Evolutionary conservation across 495 filamentous ascomycete species (phyloP).

Genomic region (Hyaloscypha bicolor): DNA sequence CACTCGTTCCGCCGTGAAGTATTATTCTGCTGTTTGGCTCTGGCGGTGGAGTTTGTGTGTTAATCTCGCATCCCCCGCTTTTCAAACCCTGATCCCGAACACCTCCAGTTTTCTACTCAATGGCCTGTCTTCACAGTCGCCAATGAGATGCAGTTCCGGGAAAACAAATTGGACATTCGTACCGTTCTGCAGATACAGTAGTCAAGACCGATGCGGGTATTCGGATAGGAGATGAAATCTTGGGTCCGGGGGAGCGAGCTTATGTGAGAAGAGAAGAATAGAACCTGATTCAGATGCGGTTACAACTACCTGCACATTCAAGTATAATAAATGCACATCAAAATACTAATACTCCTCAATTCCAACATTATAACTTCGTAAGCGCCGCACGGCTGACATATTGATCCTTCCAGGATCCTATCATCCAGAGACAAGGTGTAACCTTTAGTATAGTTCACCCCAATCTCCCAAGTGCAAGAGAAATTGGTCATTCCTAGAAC

Average conservation of each 20-base stretch:
- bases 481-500: neutral
- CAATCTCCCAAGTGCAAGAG: neutral
- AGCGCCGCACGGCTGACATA: neutral
- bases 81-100: neutral
- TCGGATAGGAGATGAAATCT: too few relatives aligned
- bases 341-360: neutral
- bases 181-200: neutral
- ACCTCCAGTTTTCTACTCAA: neutral
- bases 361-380: neutral
- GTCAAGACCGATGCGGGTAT: too few relatives aligned
- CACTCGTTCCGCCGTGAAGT: too few relatives aligned
- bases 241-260: too few relatives aligned
- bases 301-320: too few relatives aligned
- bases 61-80: neutral
- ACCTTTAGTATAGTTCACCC: neutral
- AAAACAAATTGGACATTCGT: neutral
- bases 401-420: neutral
- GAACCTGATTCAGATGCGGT: neutral
- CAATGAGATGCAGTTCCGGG: neutral
- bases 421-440: neutral
- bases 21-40: neutral
- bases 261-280: neutral
- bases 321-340: neutral
- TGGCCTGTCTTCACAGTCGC: neutral
- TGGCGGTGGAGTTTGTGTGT: neutral